Evolutionary conservation across 176 grass and related monocot species (phyloP).

Genomic region (Alopecurus myosuroides): DNA sequence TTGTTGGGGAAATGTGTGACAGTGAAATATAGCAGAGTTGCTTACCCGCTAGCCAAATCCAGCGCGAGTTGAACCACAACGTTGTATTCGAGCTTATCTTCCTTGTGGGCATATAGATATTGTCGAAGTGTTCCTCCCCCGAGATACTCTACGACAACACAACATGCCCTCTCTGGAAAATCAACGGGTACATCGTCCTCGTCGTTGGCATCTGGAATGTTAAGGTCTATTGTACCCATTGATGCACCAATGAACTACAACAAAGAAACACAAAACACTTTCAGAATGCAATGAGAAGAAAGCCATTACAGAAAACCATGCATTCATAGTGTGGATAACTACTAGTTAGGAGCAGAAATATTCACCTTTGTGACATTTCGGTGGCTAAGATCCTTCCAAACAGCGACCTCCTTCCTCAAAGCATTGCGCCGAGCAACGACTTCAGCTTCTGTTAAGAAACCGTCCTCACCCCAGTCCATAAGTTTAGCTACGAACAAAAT

Average conservation of each 20-base stretch:
- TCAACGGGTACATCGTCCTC: not conserved
- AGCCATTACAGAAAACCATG: not conserved
- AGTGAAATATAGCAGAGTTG: not conserved
- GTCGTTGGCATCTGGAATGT: constrained; percentile 34
- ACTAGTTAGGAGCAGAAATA: constrained; percentile 9
- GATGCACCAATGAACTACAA: constrained; percentile 67
- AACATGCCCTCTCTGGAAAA: constrained; percentile 37
- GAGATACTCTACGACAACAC: constrained; percentile 51
- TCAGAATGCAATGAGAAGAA: not conserved
- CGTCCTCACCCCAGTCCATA: constrained; percentile 78
- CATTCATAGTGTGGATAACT: not conserved
- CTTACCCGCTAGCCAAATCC: constrained; percentile 78
- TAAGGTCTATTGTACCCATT: constrained; percentile 47
- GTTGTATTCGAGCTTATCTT: constrained; percentile 43
- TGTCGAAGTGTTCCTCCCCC: constrained; percentile 47
- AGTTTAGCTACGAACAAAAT: constrained; percentile 46
- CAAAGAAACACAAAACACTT: not conserved
- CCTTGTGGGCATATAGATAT: constrained; percentile 35
- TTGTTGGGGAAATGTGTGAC: not conserved
- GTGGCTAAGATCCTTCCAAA: constrained; percentile 74
- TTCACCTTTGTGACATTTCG: constrained; percentile 75
- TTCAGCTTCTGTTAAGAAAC: constrained; percentile 45
- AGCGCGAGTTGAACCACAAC: constrained; percentile 47
- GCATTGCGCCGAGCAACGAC: constrained; percentile 39
- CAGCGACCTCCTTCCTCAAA: constrained; percentile 63